Base-by-base conservation (phyloP, 306 rosid species). In the Prunus padus region DNA sequence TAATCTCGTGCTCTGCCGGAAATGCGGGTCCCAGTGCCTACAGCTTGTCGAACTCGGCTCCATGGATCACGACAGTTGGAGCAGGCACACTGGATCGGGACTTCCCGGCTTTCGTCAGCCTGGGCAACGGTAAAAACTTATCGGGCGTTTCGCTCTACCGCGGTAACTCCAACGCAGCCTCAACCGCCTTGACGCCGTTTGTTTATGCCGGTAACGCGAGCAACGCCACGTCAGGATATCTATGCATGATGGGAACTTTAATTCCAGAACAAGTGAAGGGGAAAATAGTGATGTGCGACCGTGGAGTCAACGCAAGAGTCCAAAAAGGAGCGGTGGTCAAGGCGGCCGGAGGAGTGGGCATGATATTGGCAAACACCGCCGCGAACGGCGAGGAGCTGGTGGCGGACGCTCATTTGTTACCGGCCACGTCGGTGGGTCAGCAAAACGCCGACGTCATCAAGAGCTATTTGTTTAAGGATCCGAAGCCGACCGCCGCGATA, bases 31-130 rank as follows among this genome's bases (percentile, higher is more conserved):
- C 98, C 15, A 37, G 26, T 4, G 0, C 82, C 1, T 77, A 9
- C 33, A 75, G 85, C 57, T 40, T 89, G 23, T 74, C 86, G 0
- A 93, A 93, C 40, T n/a, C 75, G 8, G 96, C 98, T n/a, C 98
- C 98, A 22, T 93, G 98, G 98, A 83, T 93, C 63, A 87, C 90
- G 0, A 91, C 96, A 18, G 94, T 93, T 1, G 98, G 97, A 16
- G 98, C 97, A 19, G 97, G 98, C 49, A 91, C 97, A 23, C 71
- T 93, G 11, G 98, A 93, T 82, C 97, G 98, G 2, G 94, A 89
- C 64, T 93, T 93, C 56, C 96, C 94, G 0, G 93, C 93, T 0
- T 80, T 22, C 2, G 89, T 87, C 9, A 83, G 74, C 73, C 84
- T 93, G 18, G 94, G 96, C 11, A 89, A 87, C 61, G 98, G 96